Evolutionary conservation across 768 basidiomycete genomes (phyloP).

Genomic region (Lentinula aciculospora): DNA sequence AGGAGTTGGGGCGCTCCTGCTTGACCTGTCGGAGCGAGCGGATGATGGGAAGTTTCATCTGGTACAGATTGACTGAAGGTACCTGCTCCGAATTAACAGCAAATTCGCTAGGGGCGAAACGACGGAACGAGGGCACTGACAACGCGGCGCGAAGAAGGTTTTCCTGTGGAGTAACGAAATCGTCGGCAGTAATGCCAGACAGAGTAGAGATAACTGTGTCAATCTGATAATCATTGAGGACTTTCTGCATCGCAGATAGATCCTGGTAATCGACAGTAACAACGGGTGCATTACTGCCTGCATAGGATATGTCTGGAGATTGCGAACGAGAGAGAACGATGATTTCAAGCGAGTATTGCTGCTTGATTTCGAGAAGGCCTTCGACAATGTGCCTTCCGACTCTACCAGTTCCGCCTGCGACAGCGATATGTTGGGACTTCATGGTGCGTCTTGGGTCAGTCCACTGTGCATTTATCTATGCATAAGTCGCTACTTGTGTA

Average conservation of each 20-base stretch:
- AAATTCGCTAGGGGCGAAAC: conserved; percentile 7
- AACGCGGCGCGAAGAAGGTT: conserved; percentile 2
- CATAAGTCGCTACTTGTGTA: no score
- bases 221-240: background rate
- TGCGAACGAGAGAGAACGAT: conserved; percentile 4
- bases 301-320: background rate
- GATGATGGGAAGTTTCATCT: background rate
- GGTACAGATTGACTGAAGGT: background rate
- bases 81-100: conserved; percentile 4
- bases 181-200: background rate
- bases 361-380: conserved; percentile 5
- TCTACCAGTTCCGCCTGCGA: conserved; percentile 6
- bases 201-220: conserved; percentile 7
- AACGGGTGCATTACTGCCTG: background rate
- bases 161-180: background rate
- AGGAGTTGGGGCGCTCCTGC: background rate
- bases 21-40: background rate
- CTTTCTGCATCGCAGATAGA: background rate
- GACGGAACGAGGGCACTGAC: background rate
- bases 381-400: conserved; percentile 6
- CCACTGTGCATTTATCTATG: no score
- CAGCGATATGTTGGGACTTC: conserved; percentile 2
- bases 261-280: conserved; percentile 2
- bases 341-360: background rate
- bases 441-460: no score